Evolutionary conservation across 2,329 filamentous ascomycete species (phyloP), one percentile per base, ranked within the genome.

Genomic region (Calonectria leucothoes): DNA sequence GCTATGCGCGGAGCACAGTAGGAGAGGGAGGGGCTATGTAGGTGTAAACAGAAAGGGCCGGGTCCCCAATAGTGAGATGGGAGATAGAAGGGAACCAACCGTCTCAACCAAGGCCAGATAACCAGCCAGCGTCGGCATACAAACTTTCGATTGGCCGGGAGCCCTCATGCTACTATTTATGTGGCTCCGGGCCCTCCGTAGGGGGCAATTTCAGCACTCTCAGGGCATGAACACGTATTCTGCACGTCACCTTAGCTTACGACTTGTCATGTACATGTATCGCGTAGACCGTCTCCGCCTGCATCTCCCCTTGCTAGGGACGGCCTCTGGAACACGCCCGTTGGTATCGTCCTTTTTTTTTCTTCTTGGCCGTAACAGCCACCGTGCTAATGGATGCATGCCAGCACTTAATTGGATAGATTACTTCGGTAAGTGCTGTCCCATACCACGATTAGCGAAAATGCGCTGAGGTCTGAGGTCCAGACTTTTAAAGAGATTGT

Each of bases 201-300:
- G 23, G 42, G 39, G 27, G 29, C 69, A 49, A 70, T 65, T 74
- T 70, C 52, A 68, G 25, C 49, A 12, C 31, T 37, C 42, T 55
- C 51, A 65, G 29, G 55, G 49, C 48, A 42, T 59, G 63, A 39
- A 72, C 70, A 66, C 71, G 64, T 72, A 66, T 42, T 69, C 70
- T 55, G 52, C 65, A 74, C 73, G 66, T 64, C 70, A 72, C 65
- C 31, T 69, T 66, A 66, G 69, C 69, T 72, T 71, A 55, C 59
- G 65, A 39, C 57, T 72, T 49, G 51, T 51, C 27, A 66, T 39
- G 35, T 59, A 25, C 20, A 66, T 66, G 63, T 37, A 52, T 59
- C 48, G 48, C n/a, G 67, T 65, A 57, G 55, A 68, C 33, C 29
- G 29, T 12, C 42, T 25, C 49, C 35, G 27, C 25, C 33, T 57